A percentile compares a stretch with the other conserved stretches of the same genome.
These are phyloP conservation scores for Fusarium protoensiforme DNA, from an alignment of 2,329 filamentous ascomycete species.

Conservation along the genomic window DNA sequence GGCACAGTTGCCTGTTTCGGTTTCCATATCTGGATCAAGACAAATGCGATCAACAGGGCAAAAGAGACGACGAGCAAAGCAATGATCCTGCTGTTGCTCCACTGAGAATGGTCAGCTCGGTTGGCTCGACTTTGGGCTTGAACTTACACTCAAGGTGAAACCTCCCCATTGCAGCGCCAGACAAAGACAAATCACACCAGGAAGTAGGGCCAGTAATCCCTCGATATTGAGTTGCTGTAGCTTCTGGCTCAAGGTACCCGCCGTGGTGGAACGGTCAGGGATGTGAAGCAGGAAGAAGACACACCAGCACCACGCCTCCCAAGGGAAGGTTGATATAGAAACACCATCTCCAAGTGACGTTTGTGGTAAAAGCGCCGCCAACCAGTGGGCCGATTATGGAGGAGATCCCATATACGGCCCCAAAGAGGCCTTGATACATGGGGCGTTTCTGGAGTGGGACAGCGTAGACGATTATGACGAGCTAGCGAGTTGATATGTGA, in stretches of 20 bases:
- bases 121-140: neutral
- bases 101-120: neutral
- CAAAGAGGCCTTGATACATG: conserved; percentile 44
- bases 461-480: conserved; percentile 37
- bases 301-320: conserved; percentile 45
- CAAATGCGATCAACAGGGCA: conserved; percentile 55
- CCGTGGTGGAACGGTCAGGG: conserved; percentile 16
- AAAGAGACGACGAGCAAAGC: conserved; percentile 55
- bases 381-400: conserved; percentile 41
- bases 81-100: neutral
- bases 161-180: conserved; percentile 62
- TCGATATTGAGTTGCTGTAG: conserved; percentile 44
- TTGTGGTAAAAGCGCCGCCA: conserved; percentile 43
- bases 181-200: conserved; percentile 58
- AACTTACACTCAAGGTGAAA: conserved; percentile 43
- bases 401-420: conserved; percentile 56
- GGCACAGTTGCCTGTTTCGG: conserved; percentile 54
- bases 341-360: conserved; percentile 50
- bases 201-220: conserved; percentile 63
- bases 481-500: conserved; percentile 1
- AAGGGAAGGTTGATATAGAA: conserved; percentile 52
- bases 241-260: conserved; percentile 29
- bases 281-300: conserved; percentile 38
- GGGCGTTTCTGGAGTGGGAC: conserved; percentile 54
- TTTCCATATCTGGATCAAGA: conserved; percentile 49